phyloP scores from a whole-genome alignment of 805 yeast genomes.

The Cyberlindnera euphorbiae region DNA sequence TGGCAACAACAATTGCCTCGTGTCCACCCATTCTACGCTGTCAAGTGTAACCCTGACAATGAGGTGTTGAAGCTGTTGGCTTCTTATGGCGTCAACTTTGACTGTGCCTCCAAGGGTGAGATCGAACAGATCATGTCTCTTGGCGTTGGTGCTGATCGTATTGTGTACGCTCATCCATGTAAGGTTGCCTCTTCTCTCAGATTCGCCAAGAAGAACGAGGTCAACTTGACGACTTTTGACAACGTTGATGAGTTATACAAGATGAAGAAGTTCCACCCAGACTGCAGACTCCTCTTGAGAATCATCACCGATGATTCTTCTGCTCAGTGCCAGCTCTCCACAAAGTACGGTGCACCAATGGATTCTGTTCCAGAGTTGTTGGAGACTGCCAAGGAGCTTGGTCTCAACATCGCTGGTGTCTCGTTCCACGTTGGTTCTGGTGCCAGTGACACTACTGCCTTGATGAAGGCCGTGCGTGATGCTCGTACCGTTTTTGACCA shows the following conservation, averaged over 20 bases:
- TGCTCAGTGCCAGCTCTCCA: constrained; percentile 80
- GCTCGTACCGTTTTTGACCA: constrained; percentile 62
- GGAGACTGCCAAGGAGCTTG: constrained; percentile 54
- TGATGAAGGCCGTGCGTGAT: constrained; percentile 67
- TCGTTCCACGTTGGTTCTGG: constrained; percentile 98
- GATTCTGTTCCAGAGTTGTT: constrained; percentile 50
- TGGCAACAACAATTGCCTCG: constrained; percentile 69
- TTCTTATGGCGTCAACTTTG: constrained; percentile 69
- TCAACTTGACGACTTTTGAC: constrained; percentile 83
- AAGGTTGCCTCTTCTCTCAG: constrained; percentile 80
- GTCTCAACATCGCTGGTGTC: constrained; percentile 70
- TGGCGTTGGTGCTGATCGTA: constrained; percentile 61
- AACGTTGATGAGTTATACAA: constrained; percentile 81
- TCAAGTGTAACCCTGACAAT: constrained; percentile 82
- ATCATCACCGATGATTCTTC: constrained; percentile 85
- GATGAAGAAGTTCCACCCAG: constrained; percentile 61
- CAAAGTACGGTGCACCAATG: constrained; percentile 83
- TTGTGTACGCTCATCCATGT: constrained; percentile 92
- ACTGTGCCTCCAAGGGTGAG: constrained; percentile 89
- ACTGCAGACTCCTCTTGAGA: constrained; percentile 67
- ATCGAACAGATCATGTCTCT: constrained; percentile 58
- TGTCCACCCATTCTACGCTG: constrained; percentile 87
- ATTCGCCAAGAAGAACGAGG: constrained; percentile 52
- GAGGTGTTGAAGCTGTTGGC: constrained; percentile 55
- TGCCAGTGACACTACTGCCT: constrained; percentile 64